Conservation (phyloP, 805 yeast species). For the Nadsonia fulvescens region DNA sequence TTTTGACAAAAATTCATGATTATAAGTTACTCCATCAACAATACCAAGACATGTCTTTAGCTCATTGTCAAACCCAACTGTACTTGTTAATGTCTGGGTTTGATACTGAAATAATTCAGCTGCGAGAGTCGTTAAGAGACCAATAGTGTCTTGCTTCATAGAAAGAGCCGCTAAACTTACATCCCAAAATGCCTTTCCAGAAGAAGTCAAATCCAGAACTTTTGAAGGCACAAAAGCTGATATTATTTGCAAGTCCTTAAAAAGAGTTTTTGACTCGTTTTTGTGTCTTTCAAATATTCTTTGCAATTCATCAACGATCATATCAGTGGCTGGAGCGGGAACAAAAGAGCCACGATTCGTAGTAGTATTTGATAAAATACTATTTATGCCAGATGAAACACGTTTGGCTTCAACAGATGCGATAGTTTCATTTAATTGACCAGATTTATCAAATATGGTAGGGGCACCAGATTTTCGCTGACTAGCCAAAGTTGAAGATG, state of each 20-base stretch:
- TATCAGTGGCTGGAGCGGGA: constrained; percentile 15
- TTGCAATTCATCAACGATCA: constrained; percentile 18
- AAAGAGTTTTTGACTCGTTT: constrained; percentile 17
- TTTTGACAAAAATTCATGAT: constrained; percentile 8
- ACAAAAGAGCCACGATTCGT: too few species aligned
- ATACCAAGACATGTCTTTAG: too few species aligned
- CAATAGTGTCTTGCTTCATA: constrained; percentile 13
- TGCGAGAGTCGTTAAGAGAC: constrained; percentile 10
- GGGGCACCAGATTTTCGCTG: too few species aligned
- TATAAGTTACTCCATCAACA: too few species aligned
- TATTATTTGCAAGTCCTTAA: constrained; percentile 19
- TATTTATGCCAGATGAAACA: constrained; percentile 8
- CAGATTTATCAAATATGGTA: too few species aligned
- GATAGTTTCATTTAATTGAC: constrained; percentile 11
- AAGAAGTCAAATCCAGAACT: constrained; percentile 15
- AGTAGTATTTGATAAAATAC: too few species aligned
- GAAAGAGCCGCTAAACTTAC: constrained; percentile 19
- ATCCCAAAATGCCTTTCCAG: constrained; percentile 20
- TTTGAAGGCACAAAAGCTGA: constrained; percentile 17
- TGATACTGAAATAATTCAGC: constrained; percentile 12
- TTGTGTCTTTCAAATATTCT: constrained; percentile 12
- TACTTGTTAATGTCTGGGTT: constrained; percentile 9
- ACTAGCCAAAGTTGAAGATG: too few species aligned
- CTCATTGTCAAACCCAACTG: constrained; percentile 1
- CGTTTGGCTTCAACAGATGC: constrained; percentile 13